phyloP scores from a whole-genome alignment of 306 rosid genomes.

The Acacia melanoxylon region DNA sequence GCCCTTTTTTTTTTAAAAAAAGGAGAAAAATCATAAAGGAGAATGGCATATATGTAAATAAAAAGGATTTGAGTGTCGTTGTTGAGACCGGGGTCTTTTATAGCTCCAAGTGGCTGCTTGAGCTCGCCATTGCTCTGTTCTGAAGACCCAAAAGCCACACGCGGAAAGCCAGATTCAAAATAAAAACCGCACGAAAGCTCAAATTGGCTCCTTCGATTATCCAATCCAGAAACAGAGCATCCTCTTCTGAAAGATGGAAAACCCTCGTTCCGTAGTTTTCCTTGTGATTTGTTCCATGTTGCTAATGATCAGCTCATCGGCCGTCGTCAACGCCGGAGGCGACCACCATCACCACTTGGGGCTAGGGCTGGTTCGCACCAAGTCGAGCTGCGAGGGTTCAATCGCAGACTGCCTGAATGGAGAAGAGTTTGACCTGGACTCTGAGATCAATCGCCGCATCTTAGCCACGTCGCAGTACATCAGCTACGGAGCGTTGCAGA shows the following conservation, averaged over 20 bases:
- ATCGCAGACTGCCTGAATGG: conserved; percentile 62
- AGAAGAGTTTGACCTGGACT: conserved; percentile 76
- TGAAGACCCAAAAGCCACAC: neutral
- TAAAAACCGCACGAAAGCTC: neutral
- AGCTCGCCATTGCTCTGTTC: neutral
- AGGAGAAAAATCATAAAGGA: neutral
- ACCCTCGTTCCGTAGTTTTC: conserved; percentile 31
- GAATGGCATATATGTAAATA: conserved; percentile 47
- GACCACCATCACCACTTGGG: conserved; percentile 31
- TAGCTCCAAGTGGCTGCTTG: neutral
- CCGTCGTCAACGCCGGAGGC: conserved; percentile 48
- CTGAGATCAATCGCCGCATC: conserved; percentile 90
- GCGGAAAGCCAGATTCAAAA: neutral
- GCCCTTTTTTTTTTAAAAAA: neutral
- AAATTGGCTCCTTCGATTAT: neutral
- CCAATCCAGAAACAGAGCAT: neutral
- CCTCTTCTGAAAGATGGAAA: conserved; percentile 48
- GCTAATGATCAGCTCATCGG: conserved; percentile 31
- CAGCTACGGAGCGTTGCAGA: conserved; percentile 97
- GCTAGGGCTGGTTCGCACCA: conserved; percentile 37
- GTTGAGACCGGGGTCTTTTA: neutral
- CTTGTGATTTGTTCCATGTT: conserved; percentile 62
- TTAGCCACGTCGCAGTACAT: conserved; percentile 76
- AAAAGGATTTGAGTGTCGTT: conserved; percentile 20
- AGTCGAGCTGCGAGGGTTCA: conserved; percentile 55